These are phyloP conservation scores for Cryptococcus sp. DNA, from an alignment of 1,284 basidiomycete genomes.

Conservation along the genomic window DNA sequence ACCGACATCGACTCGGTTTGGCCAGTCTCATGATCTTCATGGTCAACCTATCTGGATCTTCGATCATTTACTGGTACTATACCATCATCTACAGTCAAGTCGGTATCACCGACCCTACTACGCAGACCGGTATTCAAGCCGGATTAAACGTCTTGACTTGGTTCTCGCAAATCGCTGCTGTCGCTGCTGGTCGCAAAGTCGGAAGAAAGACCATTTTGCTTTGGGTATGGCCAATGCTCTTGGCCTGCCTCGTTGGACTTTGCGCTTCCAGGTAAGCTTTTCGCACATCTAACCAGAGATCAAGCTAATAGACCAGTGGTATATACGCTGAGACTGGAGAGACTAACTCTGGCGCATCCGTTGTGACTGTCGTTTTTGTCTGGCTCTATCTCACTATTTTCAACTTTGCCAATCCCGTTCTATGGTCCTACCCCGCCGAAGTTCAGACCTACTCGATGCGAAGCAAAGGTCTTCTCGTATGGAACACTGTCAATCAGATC, in stretches of 20 bases:
- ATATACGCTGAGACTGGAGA: conserved; percentile 32
- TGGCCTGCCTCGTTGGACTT: conserved; percentile 38
- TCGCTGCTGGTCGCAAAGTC: conserved; percentile 34
- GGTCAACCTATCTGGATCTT: conserved; percentile 29
- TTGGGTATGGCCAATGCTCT: conserved; percentile 42
- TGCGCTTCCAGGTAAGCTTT: conserved; percentile 32
- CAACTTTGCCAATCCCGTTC: conserved; percentile 44
- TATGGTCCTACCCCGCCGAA: conserved; percentile 46
- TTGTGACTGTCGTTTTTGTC: conserved; percentile 44
- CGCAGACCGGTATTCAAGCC: conserved; percentile 48
- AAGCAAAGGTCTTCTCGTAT: conserved; percentile 47
- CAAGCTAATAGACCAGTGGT: conserved; percentile 16
- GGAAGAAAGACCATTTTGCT: conserved; percentile 44
- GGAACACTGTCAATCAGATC: conserved; percentile 45
- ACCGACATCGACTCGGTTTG: conserved; percentile 41
- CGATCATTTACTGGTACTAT: conserved; percentile 50
- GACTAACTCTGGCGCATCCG: conserved; percentile 25
- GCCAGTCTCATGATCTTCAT: conserved; percentile 45
- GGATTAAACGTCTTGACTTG: conserved; percentile 47
- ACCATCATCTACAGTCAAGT: conserved; percentile 41
- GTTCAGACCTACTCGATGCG: conserved; percentile 48
- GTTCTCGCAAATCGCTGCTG: conserved; percentile 42
- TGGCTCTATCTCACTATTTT: conserved; percentile 48
- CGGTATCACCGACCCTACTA: conserved; percentile 45
- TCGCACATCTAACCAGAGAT: neutral